Evolutionary conservation across 805 yeast genomes (phyloP), one percentile per base, ranked within the genome.

Genomic region (Pichia sporocuriosa): DNA sequence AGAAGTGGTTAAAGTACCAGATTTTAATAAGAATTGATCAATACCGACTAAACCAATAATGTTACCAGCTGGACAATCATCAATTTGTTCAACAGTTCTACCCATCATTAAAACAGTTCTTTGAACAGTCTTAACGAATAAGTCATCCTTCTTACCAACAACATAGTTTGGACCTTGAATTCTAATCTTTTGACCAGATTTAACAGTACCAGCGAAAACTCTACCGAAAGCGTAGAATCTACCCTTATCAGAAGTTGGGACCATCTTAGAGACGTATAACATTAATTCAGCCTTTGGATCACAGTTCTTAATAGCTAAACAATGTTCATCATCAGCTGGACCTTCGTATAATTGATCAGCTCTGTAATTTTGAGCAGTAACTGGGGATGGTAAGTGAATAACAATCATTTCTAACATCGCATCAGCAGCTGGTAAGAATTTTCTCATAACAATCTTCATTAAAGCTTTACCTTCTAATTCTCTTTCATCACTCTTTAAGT

Each of bases 221-320:
- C 98, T 93, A 75, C 98, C 98, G 78, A 90, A 93, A 67, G 98
- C 98, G 84, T 88, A 90, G 95, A 90, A 90, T 79, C 98, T 88
- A 82, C 98, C 98, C 81, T 90, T 93, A 75, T 90, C 98, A 61
- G 97, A 90, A 69, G 98, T 90, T 74, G 98, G 98, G 60, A 90
- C 97, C 98, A 90, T 90, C 96, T 90, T 90, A 75, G 97, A 93
- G 66, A 90, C 93, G 88, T 90, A 90, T 68, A 90, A 81, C 98
- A 90, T 90, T 67, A 90, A 84, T 68, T 90, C 97, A 62, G 95
- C 96, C 65, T 72, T 82, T 67, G 97, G 96, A 77, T 90, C 97
- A 84, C 98, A 90, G 81, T 84, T 82, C 79, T 83, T 88, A 77
- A 90, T 90, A 64, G 95, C 95, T 53, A 75, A 69, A 75, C 89